Evolutionary conservation across 2,329 filamentous ascomycete species (phyloP).

Genomic region (Boeremia lycopersici): DNA sequence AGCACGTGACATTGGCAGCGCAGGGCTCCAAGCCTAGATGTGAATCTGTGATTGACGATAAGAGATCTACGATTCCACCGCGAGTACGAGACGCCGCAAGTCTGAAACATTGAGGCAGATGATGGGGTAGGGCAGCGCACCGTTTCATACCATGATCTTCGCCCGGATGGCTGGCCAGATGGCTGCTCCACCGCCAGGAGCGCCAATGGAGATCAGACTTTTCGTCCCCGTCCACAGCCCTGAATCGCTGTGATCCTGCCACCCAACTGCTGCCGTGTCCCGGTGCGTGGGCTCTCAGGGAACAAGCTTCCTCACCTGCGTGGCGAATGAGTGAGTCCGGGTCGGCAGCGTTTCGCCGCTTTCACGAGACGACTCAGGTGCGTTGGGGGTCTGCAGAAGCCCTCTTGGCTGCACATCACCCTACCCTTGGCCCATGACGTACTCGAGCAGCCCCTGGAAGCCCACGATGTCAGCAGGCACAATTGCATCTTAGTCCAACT

Average conservation of each 20-base stretch:
- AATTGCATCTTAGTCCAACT: slow-evolving; percentile 10
- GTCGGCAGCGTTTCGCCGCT: neutral
- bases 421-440: slow-evolving; percentile 4
- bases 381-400: neutral
- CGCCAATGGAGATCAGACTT: slow-evolving; percentile 6
- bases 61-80: neutral
- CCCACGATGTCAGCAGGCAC: neutral
- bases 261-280: neutral
- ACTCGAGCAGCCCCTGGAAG: neutral
- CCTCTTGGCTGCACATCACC: slow-evolving; percentile 12
- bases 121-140: slow-evolving; percentile 2
- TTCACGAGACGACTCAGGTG: slow-evolving; percentile 1
- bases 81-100: neutral
- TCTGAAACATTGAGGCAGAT: neutral
- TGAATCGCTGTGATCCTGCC: neutral
- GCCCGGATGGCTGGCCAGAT: slow-evolving; percentile 2
- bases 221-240: neutral
- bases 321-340: neutral
- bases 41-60: neutral
- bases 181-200: neutral
- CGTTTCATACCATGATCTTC: slow-evolving; percentile 4
- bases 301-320: neutral
- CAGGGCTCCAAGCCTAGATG: no score
- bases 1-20: neutral
- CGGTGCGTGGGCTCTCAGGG: neutral